phyloP scores from a whole-genome alignment of 257 asterid species.

The Solanum piurae region DNA sequence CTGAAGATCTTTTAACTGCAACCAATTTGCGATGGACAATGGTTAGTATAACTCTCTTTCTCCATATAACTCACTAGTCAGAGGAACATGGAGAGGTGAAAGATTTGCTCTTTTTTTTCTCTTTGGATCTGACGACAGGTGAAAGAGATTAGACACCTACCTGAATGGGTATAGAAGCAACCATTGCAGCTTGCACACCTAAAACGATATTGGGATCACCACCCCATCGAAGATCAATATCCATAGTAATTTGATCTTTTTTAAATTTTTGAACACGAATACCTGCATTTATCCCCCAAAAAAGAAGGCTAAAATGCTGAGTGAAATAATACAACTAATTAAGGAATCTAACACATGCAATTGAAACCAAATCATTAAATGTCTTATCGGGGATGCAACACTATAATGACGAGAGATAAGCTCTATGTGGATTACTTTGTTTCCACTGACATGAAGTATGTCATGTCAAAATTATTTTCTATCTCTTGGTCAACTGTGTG shows the following conservation, averaged over 20 bases:
- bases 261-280: slow-evolving; percentile 96
- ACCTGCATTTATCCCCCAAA: slow-evolving; percentile 40
- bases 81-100: background rate
- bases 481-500: background rate
- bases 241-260: slow-evolving; percentile 95
- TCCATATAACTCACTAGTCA: background rate
- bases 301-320: background rate
- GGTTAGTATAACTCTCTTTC: background rate
- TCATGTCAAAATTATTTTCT: background rate
- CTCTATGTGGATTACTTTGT: background rate
- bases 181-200: slow-evolving; percentile 79
- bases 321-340: background rate
- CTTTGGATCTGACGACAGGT: background rate
- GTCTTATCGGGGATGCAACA: background rate
- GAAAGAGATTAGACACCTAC: slow-evolving; percentile 24
- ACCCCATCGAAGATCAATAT: slow-evolving; percentile 96
- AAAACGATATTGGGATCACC: slow-evolving; percentile 92
- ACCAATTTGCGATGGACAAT: background rate
- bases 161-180: slow-evolving; percentile 97
- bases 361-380: background rate
- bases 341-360: background rate
- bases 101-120: background rate
- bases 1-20: slow-evolving; percentile 94
- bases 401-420: background rate
- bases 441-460: background rate